Percentiles rank a stretch among this genome's conserved stretches.
These are phyloP conservation scores for Ceratobasidium papillatum DNA, from an alignment of 1,284 basidiomycete genomes.

Conservation along the genomic window DNA sequence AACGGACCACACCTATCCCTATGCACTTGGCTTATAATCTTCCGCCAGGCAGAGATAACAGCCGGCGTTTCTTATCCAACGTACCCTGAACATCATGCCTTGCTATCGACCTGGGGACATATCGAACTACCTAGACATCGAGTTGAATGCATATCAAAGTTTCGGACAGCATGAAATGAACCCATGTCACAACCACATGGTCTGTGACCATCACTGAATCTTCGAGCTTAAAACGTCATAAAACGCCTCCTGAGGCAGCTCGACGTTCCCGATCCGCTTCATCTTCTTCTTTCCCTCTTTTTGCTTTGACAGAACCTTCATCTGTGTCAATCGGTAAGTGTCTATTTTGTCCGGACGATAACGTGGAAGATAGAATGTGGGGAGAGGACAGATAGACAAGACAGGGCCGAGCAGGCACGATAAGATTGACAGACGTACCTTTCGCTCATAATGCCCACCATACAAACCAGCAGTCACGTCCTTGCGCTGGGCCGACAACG, in stretches of 20 bases:
- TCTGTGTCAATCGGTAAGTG: conserved; percentile 46
- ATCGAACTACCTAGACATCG: neutral
- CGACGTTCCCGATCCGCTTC: conserved; percentile 86
- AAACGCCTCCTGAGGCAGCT: conserved; percentile 91
- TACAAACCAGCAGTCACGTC: conserved; percentile 96
- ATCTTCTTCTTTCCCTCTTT: conserved; percentile 89
- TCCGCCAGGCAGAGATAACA: neutral
- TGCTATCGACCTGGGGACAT: neutral
- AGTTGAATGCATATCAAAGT: neutral
- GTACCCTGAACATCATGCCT: neutral
- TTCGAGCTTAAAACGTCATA: conserved; percentile 79
- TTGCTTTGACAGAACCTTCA: conserved; percentile 92
- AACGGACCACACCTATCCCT: neutral
- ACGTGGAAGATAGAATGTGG: neutral
- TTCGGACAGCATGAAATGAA: neutral
- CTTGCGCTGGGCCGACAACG: conserved; percentile 84
- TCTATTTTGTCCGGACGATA: neutral
- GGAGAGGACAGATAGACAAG: too few species aligned
- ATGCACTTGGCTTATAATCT: neutral
- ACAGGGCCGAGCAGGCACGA: too few species aligned
- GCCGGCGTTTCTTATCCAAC: neutral
- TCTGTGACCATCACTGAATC: conserved; percentile 23
- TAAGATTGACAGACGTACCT: conserved; percentile 51
- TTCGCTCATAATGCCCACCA: conserved; percentile 91
- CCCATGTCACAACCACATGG: neutral